Evolutionary conservation across 192 early-diverging fungal species (phyloP), one percentile per base, ranked within the genome.

Genomic region (Coemansia sp.): DNA sequence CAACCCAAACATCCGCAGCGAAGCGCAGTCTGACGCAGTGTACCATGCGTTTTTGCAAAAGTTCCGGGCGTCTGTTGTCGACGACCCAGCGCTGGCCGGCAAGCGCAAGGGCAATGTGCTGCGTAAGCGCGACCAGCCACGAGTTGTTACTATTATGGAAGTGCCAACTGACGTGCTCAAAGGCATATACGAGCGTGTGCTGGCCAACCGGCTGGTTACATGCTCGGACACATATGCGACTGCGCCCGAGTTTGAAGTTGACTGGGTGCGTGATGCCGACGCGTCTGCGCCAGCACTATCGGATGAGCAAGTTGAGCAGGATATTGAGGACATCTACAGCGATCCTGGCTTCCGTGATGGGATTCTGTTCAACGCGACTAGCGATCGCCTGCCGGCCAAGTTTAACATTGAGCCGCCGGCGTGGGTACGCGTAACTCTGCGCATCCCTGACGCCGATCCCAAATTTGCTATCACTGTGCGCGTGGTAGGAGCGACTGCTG

Each of bases 111-210:
- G 72, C 68, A 82, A 77, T 47, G 80, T 82, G 23, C 66, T 82
- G 72, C 71, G 80, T 47, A 82, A 82, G 71, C 80, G 80, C 64
- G 80, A 82, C 60, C 80, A 82, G 71, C 80, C 71, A 49, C 80
- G 80, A 55, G 80, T 82, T 11, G 62, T 82, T 26, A 74, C 75
- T 12, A 51, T 82, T 37, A 82, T 82, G 80, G 80, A 82, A 59
- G 80, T 77, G 7, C 80, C 80, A 4, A 21, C 71, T n/a, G 72
- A 74, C 11, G 25, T 48, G 31, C 75, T 82, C 14, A 27, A 26
- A 23, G 68, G 65, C 17, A 74, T 82, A 65, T 82, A 65, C 51
- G 71, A 82, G 16, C 74, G 80, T 45, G 68, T 82, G 9, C 31
- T 49, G 19, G 71, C 71, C 11, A 74, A 61, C 57, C 75, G 80